A percentile compares a stretch with the other conserved stretches of the same genome.
Evolutionary conservation across 805 yeast genomes (phyloP).

Genomic region (Candida patagonica): DNA sequence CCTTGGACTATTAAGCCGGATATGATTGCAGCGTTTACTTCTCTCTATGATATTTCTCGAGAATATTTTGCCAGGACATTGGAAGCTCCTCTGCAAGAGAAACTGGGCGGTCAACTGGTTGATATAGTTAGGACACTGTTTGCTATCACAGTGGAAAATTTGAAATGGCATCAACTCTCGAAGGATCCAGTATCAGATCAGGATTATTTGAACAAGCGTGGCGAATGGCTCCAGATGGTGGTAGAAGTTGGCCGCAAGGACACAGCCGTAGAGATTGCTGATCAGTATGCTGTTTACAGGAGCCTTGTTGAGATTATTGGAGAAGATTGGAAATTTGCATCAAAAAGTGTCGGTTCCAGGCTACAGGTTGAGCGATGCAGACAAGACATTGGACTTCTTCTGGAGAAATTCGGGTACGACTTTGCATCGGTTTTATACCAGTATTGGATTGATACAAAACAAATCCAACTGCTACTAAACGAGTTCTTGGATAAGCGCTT

Average conservation of each 20-base stretch:
- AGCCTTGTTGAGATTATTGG: conserved; percentile 51
- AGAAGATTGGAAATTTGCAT: conserved; percentile 28
- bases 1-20: conserved; percentile 25
- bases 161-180: conserved; percentile 9
- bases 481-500: conserved; percentile 39
- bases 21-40: conserved; percentile 17
- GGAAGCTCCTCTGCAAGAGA: no score
- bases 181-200: conserved; percentile 11
- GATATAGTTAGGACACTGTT: conserved; percentile 35
- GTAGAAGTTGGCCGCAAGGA: conserved; percentile 40
- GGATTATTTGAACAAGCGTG: conserved; percentile 25
- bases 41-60: conserved; percentile 18
- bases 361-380: conserved; percentile 2
- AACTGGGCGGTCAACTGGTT: conserved; percentile 25
- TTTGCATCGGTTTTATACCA: conserved; percentile 61
- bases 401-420: conserved; percentile 44
- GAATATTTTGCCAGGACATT: no score
- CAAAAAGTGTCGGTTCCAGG: neutral
- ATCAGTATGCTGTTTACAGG: conserved; percentile 53
- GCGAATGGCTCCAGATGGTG: conserved; percentile 52
- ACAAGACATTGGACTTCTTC: conserved; percentile 4
- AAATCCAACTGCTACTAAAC: conserved; percentile 44
- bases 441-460: conserved; percentile 44
- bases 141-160: conserved; percentile 22
- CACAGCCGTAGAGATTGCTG: conserved; percentile 55